phyloP scores from a whole-genome alignment of 768 basidiomycete species.

The Boletus insuetus region DNA sequence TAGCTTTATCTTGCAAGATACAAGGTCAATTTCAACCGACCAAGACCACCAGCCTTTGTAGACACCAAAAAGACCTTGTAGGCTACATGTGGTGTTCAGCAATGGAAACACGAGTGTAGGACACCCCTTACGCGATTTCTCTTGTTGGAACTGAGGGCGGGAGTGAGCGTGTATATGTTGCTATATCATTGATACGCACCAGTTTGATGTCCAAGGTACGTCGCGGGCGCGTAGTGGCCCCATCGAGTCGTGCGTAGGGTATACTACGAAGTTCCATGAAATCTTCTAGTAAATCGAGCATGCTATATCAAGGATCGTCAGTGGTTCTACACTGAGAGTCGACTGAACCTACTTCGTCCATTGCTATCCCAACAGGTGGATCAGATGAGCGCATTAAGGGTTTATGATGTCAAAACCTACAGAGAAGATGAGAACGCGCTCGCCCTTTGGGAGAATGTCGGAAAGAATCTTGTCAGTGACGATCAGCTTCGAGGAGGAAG shows the following conservation, averaged over 20 bases:
- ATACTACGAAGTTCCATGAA: conserved; percentile 58
- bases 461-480: conserved; percentile 57
- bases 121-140: conserved; percentile 46
- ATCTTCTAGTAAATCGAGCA: conserved; percentile 70
- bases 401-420: conserved; percentile 31
- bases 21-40: conserved; percentile 29
- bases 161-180: neutral
- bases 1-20: conserved; percentile 4
- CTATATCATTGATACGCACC: conserved; percentile 29
- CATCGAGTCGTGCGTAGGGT: conserved; percentile 61
- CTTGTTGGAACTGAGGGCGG: conserved; percentile 51
- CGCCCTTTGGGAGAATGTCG: conserved; percentile 55
- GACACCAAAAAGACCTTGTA: conserved; percentile 70
- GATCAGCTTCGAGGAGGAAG: conserved; percentile 54
- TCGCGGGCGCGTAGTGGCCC: conserved; percentile 49
- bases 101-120: neutral
- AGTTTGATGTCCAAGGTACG: conserved; percentile 57
- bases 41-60: conserved; percentile 70
- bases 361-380: conserved; percentile 41
- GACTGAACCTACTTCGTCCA: conserved; percentile 45
- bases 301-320: conserved; percentile 36
- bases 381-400: conserved; percentile 4
- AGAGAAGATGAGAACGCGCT: conserved; percentile 67
- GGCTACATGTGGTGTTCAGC: conserved; percentile 33
- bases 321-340: neutral